Conservation (phyloP, 768 basidiomycete species). For the Asterophora lycoperdoides region DNA sequence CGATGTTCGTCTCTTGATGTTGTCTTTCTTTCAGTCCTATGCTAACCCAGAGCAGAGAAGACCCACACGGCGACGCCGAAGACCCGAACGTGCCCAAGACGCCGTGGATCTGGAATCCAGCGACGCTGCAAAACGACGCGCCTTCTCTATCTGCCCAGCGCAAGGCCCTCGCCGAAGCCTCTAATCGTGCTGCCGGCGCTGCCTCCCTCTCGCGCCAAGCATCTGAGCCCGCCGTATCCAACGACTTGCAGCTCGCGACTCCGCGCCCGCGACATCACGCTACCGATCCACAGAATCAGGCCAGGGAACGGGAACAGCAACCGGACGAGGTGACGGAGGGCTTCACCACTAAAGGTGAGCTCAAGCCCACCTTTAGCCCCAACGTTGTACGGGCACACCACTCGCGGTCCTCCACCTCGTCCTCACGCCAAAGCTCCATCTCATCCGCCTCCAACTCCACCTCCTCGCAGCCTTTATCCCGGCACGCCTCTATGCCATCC, state of each 20-base stretch:
- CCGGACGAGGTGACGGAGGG: conserved; percentile 29
- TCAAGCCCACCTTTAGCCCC: conserved; percentile 66
- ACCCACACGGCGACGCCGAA: conserved; percentile 25
- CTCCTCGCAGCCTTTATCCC: conserved; percentile 20
- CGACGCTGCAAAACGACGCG: conserved; percentile 34
- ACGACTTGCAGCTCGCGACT: neutral
- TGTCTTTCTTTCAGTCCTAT: neutral
- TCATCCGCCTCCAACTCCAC: conserved; percentile 13
- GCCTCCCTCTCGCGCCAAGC: conserved; percentile 18
- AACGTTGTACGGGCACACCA: conserved; percentile 59
- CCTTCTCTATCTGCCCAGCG: conserved; percentile 10
- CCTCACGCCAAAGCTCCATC: conserved; percentile 12
- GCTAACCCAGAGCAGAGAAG: conserved; percentile 23
- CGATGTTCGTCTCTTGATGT: conserved; percentile 41
- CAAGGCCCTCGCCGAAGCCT: conserved; percentile 10
- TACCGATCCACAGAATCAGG: conserved; percentile 11
- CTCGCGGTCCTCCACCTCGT: conserved; percentile 12
- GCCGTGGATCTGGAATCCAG: conserved; percentile 74
- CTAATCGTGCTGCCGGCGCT: neutral
- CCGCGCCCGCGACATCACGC: conserved; percentile 7
- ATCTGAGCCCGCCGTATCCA: conserved; percentile 19
- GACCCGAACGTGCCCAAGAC: conserved; percentile 35
- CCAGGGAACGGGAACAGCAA: too few relatives aligned
- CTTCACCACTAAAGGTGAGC: conserved; percentile 49
- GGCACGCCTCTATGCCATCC: conserved; percentile 33